These are phyloP conservation scores for Candida tropicalis DNA, from an alignment of 1,139 yeast genomes.

Conservation along the genomic window DNA sequence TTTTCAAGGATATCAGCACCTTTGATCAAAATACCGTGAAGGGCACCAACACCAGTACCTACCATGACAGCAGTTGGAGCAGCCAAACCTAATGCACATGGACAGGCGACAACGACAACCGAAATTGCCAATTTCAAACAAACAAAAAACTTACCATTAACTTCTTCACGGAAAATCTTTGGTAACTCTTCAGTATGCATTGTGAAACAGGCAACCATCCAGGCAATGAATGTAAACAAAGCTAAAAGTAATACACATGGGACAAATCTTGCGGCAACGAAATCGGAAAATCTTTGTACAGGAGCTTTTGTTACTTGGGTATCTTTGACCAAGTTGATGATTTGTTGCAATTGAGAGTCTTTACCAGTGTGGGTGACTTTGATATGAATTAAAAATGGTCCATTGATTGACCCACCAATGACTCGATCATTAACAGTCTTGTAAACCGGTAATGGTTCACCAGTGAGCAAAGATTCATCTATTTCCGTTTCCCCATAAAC, in stretches of 20 bases:
- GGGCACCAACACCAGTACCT: slow-evolving; percentile 95
- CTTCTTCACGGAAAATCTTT: slow-evolving; percentile 51
- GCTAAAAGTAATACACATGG: slow-evolving; percentile 71
- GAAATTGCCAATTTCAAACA: slow-evolving; percentile 86
- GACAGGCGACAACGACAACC: slow-evolving; percentile 96
- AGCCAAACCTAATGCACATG: slow-evolving; percentile 95
- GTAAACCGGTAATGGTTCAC: slow-evolving; percentile 78
- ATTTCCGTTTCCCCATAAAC: slow-evolving; percentile 78
- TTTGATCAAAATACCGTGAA: slow-evolving; percentile 85
- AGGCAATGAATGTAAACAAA: slow-evolving; percentile 62
- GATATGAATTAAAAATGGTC: slow-evolving; percentile 71
- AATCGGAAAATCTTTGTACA: slow-evolving; percentile 86
- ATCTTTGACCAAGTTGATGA: slow-evolving; percentile 81
- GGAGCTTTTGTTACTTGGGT: slow-evolving; percentile 92
- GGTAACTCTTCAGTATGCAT: slow-evolving; percentile 48
- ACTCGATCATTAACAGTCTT: slow-evolving; percentile 64
- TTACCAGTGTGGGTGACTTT: slow-evolving; percentile 73
- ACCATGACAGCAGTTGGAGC: slow-evolving; percentile 99
- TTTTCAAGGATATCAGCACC: slow-evolving; percentile 90
- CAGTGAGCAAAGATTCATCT: slow-evolving; percentile 88
- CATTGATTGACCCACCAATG: slow-evolving; percentile 91
- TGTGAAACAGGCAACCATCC: slow-evolving; percentile 52
- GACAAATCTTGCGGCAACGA: slow-evolving; percentile 83
- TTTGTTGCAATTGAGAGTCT: slow-evolving; percentile 84
- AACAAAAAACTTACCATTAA: slow-evolving; percentile 62